Evolutionary conservation across 208 protist genomes (phyloP), one percentile per base, ranked within the genome.

Genomic region (Sergeia podlipaevii): DNA sequence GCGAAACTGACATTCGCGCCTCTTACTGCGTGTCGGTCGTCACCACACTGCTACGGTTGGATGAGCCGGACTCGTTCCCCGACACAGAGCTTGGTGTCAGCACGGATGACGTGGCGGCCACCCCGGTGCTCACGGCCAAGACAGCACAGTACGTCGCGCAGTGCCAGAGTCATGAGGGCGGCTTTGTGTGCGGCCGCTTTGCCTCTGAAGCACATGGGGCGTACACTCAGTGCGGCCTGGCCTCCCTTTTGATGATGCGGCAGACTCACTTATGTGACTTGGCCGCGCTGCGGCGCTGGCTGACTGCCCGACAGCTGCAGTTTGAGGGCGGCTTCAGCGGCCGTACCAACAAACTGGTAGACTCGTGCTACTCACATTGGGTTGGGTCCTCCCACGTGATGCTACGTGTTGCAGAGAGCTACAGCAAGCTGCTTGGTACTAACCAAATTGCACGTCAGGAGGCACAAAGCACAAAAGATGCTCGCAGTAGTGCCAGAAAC

Each of bases 341-440:
- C 5, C 69, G 98, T 17, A 98, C 93, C 6, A 98, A 98, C 71
- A 99, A 99, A 74, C 74, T 97, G n/a, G 85, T 97, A 2, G 98
- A 99, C 70, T 90, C 92, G 7, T 99, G 98, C 70, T 99, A 99
- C 74, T 94, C 88, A 4, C 96, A 97, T 49, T 99, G 98, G 97
- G 65, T 99, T 4, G 97, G 97, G 21, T 65, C 80, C 1, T 76
- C 83, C 2, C 79, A 90, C 52, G 85, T 81, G 17, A 45, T 93
- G 47, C 46, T 91, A 46, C 53, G 57, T 8, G 65, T 75, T 1
- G 62, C 59, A 11, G 81, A 93, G 49, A 53, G 49, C 17, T 77
- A 77, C 57, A 42, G 20, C 24, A 68, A 71, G 27, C 55, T 78
- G 28, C 44, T 64, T 18, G 29, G 38, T 33, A 30, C 38, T 26